A percentile compares a stretch with the other conserved stretches of the same genome.
Conservation (phyloP, 1,284 basidiomycete species). For the Melampsora americana region DNA sequence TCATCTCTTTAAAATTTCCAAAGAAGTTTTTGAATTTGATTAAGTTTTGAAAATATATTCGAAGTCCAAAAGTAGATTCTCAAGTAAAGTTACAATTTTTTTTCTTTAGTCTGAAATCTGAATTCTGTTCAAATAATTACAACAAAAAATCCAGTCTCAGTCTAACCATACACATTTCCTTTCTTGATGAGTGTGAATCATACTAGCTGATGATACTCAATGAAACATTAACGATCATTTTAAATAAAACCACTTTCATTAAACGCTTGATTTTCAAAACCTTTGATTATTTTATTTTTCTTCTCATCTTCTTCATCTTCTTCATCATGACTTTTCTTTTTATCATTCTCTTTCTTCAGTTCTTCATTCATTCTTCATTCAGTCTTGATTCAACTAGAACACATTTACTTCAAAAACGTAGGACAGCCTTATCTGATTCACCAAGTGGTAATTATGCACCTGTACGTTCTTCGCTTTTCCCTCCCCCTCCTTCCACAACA, state of each 20-base stretch:
- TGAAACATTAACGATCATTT: background rate
- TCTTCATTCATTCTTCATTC: background rate
- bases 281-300: no score
- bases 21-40: no score
- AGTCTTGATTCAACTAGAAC: background rate
- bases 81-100: background rate
- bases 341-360: background rate
- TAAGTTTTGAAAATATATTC: background rate
- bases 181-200: background rate
- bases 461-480: background rate
- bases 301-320: no score
- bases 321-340: background rate
- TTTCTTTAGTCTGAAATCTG: background rate
- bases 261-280: background rate
- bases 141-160: background rate
- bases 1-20: no score
- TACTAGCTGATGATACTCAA: background rate
- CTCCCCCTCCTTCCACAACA: no score
- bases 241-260: background rate
- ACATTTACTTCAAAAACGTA: background rate
- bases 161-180: background rate
- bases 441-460: slow-evolving; percentile 40
- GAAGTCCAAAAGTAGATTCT: background rate
- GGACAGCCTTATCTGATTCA: slow-evolving; percentile 16
- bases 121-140: background rate